Evolutionary conservation across 2,329 filamentous ascomycete species (phyloP).

Genomic region (Hymenoscyphus repandus): DNA sequence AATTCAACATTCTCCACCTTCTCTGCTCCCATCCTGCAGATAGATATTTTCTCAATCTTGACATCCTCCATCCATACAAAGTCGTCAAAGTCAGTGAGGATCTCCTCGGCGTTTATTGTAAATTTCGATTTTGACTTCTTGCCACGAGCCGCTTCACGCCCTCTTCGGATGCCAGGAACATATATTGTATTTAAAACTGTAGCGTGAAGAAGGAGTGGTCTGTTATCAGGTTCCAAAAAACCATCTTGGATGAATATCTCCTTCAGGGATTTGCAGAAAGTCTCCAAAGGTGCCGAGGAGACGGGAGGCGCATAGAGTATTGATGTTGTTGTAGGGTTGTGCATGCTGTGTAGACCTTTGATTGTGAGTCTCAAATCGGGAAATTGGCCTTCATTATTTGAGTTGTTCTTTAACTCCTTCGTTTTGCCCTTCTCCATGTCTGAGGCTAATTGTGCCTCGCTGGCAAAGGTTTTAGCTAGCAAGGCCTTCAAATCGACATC

Average conservation of each 20-base stretch:
- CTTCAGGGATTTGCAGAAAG: slow-evolving; percentile 54
- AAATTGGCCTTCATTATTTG: slow-evolving; percentile 1
- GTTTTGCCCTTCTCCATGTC: neutral
- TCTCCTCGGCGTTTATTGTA: slow-evolving; percentile 48
- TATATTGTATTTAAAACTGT: slow-evolving; percentile 86
- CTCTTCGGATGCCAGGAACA: slow-evolving; percentile 34
- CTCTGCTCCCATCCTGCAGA: slow-evolving; percentile 86
- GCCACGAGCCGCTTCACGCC: slow-evolving; percentile 33
- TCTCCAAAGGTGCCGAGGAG: slow-evolving; percentile 48
- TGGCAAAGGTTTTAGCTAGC: neutral
- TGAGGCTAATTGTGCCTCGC: neutral
- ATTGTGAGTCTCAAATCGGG: slow-evolving; percentile 41
- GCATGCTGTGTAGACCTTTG: slow-evolving; percentile 57
- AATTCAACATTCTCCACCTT: slow-evolving; percentile 27
- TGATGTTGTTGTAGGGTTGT: slow-evolving; percentile 46
- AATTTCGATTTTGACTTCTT: slow-evolving; percentile 20
- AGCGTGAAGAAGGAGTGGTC: slow-evolving; percentile 72
- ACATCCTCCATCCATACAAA: slow-evolving; percentile 68
- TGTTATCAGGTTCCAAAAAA: slow-evolving; percentile 51
- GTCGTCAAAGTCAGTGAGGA: slow-evolving; percentile 56
- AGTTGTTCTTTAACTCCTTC: neutral
- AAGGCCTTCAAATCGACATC: neutral
- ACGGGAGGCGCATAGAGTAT: slow-evolving; percentile 61
- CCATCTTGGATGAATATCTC: slow-evolving; percentile 48
- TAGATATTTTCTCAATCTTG: slow-evolving; percentile 62